phyloP scores from a whole-genome alignment of 1,284 basidiomycete species.

The Coriolopsis trogii region DNA sequence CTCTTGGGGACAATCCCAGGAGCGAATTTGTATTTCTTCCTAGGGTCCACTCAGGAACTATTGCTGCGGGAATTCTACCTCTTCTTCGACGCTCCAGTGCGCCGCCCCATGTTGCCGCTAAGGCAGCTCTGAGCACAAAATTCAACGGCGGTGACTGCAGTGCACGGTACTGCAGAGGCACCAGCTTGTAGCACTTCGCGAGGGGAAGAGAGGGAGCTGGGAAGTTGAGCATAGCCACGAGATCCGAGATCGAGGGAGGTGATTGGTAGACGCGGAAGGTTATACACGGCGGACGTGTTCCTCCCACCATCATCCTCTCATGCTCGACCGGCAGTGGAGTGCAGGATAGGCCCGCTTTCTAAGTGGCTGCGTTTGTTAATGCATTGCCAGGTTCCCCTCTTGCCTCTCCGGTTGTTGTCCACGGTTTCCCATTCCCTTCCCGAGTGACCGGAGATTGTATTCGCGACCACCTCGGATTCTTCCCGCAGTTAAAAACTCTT shows the following conservation, averaged over 20 bases:
- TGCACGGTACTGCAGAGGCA: no score
- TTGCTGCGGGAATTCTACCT: no score
- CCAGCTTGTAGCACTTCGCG: no score
- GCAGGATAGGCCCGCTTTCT: conserved; percentile 33
- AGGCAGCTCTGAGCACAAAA: no score
- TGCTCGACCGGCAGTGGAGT: conserved; percentile 17
- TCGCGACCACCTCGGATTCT: conserved; percentile 35
- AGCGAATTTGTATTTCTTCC: no score
- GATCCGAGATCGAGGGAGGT: conserved; percentile 16
- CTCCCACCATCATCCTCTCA: conserved; percentile 22
- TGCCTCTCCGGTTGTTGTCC: conserved; percentile 25
- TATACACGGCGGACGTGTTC: neutral
- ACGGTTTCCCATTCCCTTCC: conserved; percentile 27
- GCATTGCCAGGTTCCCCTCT: conserved; percentile 22
- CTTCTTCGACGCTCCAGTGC: no score
- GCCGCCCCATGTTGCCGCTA: no score
- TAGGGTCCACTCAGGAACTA: no score
- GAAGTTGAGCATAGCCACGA: conserved; percentile 12
- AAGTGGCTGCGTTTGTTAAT: conserved; percentile 20
- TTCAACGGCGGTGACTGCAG: no score
- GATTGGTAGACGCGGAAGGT: neutral
- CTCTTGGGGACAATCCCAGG: no score
- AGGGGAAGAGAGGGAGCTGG: neutral
- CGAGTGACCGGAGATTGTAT: conserved; percentile 31
- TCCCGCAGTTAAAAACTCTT: conserved; percentile 34